phyloP scores from a whole-genome alignment of 306 rosid genomes.

The Prunus dulcis region DNA sequence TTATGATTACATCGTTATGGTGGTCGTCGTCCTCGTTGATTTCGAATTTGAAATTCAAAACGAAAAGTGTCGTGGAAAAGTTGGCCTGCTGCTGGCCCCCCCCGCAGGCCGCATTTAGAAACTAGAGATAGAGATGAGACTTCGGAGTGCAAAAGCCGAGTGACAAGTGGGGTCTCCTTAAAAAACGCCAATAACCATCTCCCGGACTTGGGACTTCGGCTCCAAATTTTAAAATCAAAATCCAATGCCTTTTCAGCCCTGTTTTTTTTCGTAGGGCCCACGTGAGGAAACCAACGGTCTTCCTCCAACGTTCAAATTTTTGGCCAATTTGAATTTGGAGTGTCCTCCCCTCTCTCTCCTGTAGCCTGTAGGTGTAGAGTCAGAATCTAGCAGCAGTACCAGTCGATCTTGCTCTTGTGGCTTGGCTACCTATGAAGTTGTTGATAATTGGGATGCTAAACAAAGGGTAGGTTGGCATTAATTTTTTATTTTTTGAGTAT shows the following conservation, averaged over 20 bases:
- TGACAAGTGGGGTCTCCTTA: background rate
- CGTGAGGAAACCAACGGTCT: slow-evolving; percentile 13
- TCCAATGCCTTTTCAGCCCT: background rate
- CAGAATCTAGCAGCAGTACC: background rate
- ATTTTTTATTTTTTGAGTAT: too few species aligned
- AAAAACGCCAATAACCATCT: too few species aligned
- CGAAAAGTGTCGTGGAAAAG: slow-evolving; percentile 39
- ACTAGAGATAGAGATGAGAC: background rate
- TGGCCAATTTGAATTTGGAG: slow-evolving; percentile 23
- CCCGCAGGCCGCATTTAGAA: background rate
- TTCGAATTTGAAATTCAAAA: slow-evolving; percentile 78
- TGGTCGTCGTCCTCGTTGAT: background rate
- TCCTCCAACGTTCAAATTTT: slow-evolving; percentile 20
- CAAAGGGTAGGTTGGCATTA: too few species aligned
- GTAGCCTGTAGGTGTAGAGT: background rate
- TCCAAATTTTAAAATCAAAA: background rate
- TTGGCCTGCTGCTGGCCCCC: slow-evolving; percentile 2
- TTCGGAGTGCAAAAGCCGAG: slow-evolving; percentile 10
- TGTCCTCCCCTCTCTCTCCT: background rate
- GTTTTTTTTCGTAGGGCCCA: slow-evolving; percentile 25
- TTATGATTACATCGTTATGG: background rate
- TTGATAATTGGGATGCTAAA: background rate
- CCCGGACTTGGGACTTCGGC: background rate
- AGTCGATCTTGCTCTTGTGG: background rate
- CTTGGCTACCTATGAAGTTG: background rate